Conservation (phyloP, 148 eudicot species). For the Cornus kousa region DNA sequence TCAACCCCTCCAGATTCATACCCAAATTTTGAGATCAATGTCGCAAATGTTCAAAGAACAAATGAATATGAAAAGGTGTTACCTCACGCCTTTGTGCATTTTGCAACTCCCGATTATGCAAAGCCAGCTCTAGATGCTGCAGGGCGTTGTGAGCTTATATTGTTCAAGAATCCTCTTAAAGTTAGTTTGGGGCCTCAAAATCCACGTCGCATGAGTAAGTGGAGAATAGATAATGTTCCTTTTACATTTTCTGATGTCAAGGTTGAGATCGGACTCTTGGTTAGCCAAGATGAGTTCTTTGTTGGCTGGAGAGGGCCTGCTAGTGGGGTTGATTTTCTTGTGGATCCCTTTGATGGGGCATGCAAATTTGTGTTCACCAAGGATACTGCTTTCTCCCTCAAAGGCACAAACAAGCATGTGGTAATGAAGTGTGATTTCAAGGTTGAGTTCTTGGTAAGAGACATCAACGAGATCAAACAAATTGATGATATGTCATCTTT, state of each 20-base stretch:
- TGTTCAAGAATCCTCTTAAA: slow-evolving; percentile 36
- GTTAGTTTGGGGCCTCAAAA: slow-evolving; percentile 67
- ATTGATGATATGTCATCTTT: slow-evolving; percentile 35
- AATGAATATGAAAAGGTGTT: slow-evolving; percentile 55
- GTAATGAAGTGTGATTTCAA: slow-evolving; percentile 66
- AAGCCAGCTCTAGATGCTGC: slow-evolving; percentile 44
- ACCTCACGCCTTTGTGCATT: slow-evolving; percentile 94
- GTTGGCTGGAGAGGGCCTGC: slow-evolving; percentile 74
- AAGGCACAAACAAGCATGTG: slow-evolving; percentile 35
- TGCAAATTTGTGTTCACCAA: slow-evolving; percentile 56
- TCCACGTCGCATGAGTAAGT: slow-evolving; percentile 55
- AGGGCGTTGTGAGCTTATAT: slow-evolving; percentile 39
- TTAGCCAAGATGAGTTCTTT: slow-evolving; percentile 50
- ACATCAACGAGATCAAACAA: slow-evolving; percentile 45
- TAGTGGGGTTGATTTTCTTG: slow-evolving; percentile 55
- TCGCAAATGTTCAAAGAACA: slow-evolving; percentile 23
- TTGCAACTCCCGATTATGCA: slow-evolving; percentile 50
- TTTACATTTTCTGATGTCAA: slow-evolving; percentile 47
- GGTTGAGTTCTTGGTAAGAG: slow-evolving; percentile 71
- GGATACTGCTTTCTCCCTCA: slow-evolving; percentile 55
- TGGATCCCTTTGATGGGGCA: slow-evolving; percentile 72
- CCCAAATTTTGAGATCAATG: slow-evolving; percentile 41
- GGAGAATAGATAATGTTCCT: slow-evolving; percentile 53
- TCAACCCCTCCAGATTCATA: slow-evolving; percentile 72
- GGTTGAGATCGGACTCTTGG: slow-evolving; percentile 56